Conservation (phyloP, 805 yeast genomes). For the Candida ponderosae region DNA sequence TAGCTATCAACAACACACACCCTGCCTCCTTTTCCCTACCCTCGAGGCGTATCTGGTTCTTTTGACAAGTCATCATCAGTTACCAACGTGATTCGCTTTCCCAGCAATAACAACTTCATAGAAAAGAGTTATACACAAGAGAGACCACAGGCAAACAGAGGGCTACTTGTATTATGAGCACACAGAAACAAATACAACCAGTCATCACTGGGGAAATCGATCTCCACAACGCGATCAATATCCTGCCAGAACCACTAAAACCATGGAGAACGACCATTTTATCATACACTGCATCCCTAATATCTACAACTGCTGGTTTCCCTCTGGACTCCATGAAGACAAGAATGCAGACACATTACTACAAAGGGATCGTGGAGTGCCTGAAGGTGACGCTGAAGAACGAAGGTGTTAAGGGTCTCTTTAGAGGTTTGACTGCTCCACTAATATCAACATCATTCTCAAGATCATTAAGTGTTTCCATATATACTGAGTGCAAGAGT, state of each 20-base stretch:
- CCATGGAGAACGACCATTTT: conserved; percentile 52
- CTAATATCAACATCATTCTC: conserved; percentile 57
- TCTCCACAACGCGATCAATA: conserved; percentile 34
- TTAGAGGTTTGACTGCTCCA: conserved; percentile 73
- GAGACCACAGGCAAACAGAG: no score
- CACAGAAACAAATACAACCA: background rate
- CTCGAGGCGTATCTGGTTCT: no score
- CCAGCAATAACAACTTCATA: no score
- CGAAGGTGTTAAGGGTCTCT: conserved; percentile 68
- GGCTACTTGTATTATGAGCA: background rate
- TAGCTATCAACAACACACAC: no score
- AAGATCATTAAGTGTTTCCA: conserved; percentile 56
- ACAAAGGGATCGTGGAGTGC: conserved; percentile 50
- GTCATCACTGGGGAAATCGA: conserved; percentile 47
- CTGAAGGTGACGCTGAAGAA: conserved; percentile 40
- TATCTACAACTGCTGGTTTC: conserved; percentile 66
- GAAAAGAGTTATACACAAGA: no score
- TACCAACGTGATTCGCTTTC: no score
- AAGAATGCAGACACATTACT: conserved; percentile 73
- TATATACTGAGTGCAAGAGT: conserved; percentile 52
- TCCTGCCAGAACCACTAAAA: conserved; percentile 37
- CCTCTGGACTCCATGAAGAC: conserved; percentile 87
- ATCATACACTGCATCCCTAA: conserved; percentile 57
- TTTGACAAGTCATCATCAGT: no score
- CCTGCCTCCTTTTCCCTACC: no score